Evolutionary conservation across 2,329 filamentous ascomycete species (phyloP).

Genomic region (Pezizomycotina sp.): DNA sequence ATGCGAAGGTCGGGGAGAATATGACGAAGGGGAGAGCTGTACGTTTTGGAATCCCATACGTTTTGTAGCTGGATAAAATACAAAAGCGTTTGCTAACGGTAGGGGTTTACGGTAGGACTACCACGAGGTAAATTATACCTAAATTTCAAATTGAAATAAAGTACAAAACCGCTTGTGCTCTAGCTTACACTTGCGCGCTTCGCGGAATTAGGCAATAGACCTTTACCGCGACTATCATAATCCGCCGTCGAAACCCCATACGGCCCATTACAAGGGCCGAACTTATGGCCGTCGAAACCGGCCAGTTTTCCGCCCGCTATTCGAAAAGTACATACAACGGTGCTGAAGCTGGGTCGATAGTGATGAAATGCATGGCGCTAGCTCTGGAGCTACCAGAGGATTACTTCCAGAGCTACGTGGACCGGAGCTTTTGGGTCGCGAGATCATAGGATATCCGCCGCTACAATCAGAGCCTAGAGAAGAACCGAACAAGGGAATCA

Average conservation of each 20-base stretch:
- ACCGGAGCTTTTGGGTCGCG: constrained; percentile 24
- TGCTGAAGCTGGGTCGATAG: constrained; percentile 22
- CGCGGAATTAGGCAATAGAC: constrained; percentile 25
- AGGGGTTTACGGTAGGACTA: constrained; percentile 24
- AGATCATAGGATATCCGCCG: constrained; percentile 25
- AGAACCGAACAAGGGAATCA: constrained; percentile 26
- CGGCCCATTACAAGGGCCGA: constrained; percentile 30
- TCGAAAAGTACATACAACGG: constrained; percentile 21
- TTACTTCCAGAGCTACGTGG: constrained; percentile 23
- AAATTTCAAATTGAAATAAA: background rate
- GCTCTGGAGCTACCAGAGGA: constrained; percentile 22
- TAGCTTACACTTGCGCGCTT: no score
- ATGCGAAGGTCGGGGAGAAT: constrained; percentile 25
- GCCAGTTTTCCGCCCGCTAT: constrained; percentile 22
- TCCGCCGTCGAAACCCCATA: constrained; percentile 21
- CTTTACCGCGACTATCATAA: constrained; percentile 23
- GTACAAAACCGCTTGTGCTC: background rate
- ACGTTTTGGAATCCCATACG: constrained; percentile 1
- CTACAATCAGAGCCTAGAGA: constrained; percentile 6
- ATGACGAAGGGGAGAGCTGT: constrained; percentile 23
- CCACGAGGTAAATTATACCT: constrained; percentile 21
- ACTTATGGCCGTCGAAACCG: constrained; percentile 31
- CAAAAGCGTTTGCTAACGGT: background rate
- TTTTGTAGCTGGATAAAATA: background rate
- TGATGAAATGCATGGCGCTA: constrained; percentile 24